Evolutionary conservation across 2,329 filamentous ascomycete genomes (phyloP), one percentile per base, ranked within the genome.

Genomic region (Tympanopsis confertula): DNA sequence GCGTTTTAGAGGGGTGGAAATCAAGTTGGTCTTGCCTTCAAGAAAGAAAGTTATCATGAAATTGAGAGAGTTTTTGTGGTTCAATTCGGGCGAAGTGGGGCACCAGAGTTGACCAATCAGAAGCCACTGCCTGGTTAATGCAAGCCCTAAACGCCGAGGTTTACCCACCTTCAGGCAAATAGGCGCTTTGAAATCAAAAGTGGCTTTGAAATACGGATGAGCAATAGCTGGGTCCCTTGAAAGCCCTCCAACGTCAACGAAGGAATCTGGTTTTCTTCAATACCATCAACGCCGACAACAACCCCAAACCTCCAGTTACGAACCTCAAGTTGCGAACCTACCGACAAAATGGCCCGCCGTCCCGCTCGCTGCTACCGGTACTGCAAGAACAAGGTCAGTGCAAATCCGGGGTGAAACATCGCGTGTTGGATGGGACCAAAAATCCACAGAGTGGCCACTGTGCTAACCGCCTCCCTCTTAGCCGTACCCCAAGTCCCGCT

Each of bases 341-440:
- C 74, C 69, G 77, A 81, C 82, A 88, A 82, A 76, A 98, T 98
- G 91, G 91, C 91, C 64, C 87, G 91, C 71, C 87, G 91, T 84
- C 91, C 91, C 64, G 91, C 91, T 63, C 85, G 91, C 77, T 98
- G 91, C 77, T 98, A 94, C 81, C 83, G 91, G 65, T 98, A 98
- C 85, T 98, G 91, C 88, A 98, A 98, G 86, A 98, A 96, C 83
- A 95, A 95, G 87, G 87, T 94, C 65, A 71, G 82, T 68, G 47
- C 36, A 32, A 28, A 10, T 28, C n/a, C 24, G 38, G 47, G 40
- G 41, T 10, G 39, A 37, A 37, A 42, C 35, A 44, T 54, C 48
- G 48, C 47, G 53, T 56, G 51, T 57, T 54, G 52, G 48, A 26
- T 26, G 22, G 22, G n/a, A 10, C 22, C 22, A n/a, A n/a, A n/a